Evolutionary conservation across 345 rosid species (phyloP).

Genomic region (Pistacia atlantica): DNA sequence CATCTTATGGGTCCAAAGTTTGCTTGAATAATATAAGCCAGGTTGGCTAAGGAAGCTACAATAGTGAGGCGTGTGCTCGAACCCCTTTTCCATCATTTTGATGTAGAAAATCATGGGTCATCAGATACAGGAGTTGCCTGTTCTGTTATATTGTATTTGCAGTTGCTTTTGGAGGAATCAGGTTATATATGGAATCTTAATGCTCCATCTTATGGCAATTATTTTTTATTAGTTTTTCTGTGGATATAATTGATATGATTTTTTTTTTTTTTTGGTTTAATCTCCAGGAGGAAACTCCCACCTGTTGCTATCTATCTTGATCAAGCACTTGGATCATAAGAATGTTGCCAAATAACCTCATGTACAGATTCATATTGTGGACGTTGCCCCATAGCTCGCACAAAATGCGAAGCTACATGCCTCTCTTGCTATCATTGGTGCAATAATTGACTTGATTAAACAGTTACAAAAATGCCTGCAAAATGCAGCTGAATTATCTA

Average conservation of each 20-base stretch:
- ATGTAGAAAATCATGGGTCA: conserved; percentile 74
- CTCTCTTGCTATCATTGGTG: no score
- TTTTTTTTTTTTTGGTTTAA: conserved; percentile 5
- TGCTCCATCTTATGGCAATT: background rate
- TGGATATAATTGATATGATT: conserved; percentile 22
- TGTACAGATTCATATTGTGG: conserved; percentile 60
- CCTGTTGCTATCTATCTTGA: conserved; percentile 62
- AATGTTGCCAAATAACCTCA: conserved; percentile 61
- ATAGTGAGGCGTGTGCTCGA: conserved; percentile 89
- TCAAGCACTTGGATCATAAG: conserved; percentile 96
- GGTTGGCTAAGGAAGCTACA: conserved; percentile 81
- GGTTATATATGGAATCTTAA: conserved; percentile 40
- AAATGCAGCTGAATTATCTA: no score
- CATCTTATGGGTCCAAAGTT: conserved; percentile 85
- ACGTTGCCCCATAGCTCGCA: conserved; percentile 61
- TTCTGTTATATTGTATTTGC: conserved; percentile 73
- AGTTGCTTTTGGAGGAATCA: conserved; percentile 77
- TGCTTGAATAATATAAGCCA: conserved; percentile 76
- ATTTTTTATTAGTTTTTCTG: conserved; percentile 3
- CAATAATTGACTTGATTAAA: no score
- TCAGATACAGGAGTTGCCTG: conserved; percentile 67
- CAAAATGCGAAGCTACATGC: background rate
- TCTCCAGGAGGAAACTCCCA: conserved; percentile 75
- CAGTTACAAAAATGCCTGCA: no score
- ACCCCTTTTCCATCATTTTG: conserved; percentile 84